Percentiles rank a stretch among this genome's conserved stretches.
These are phyloP conservation scores for Pugionium cornutum DNA, from an alignment of 345 rosid genomes.

Conservation along the genomic window DNA sequence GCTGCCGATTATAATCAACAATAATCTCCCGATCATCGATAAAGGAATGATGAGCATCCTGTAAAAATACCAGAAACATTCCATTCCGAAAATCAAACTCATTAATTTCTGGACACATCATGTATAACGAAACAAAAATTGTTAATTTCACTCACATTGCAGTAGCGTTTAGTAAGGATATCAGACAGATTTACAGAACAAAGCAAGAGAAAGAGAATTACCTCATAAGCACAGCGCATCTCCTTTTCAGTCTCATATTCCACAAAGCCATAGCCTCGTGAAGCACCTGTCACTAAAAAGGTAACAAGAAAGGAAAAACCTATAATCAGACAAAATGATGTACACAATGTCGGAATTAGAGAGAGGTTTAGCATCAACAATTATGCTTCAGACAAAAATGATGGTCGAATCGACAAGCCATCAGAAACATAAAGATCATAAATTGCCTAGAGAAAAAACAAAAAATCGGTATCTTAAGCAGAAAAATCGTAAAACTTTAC, in stretches of 20 bases:
- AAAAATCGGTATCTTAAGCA: neutral
- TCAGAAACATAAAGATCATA: slow-evolving; percentile 2
- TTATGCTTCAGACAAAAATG: neutral
- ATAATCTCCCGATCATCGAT: slow-evolving; percentile 75
- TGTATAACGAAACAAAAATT: neutral
- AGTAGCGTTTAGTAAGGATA: neutral
- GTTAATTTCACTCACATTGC: neutral
- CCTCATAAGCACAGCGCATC: slow-evolving; percentile 80
- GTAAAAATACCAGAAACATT: slow-evolving; percentile 24
- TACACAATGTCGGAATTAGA: neutral
- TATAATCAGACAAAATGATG: neutral
- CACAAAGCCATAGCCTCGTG: slow-evolving; percentile 85
- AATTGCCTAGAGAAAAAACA: neutral
- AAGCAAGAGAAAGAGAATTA: neutral
- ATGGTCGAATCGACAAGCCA: neutral
- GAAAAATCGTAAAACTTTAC: slow-evolving; percentile 39
- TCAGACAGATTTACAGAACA: slow-evolving; percentile 4
- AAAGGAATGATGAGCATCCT: slow-evolving; percentile 83
- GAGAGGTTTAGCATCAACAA: neutral
- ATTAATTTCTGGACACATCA: slow-evolving; percentile 1
- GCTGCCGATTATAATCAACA: slow-evolving; percentile 88
- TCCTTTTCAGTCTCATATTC: slow-evolving; percentile 84
- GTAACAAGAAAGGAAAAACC: neutral
- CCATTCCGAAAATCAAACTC: neutral
- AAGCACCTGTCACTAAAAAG: slow-evolving; percentile 80